Evolutionary conservation across 2,329 filamentous ascomycete genomes (phyloP).

Genomic region (Xylaria hypoxylon): DNA sequence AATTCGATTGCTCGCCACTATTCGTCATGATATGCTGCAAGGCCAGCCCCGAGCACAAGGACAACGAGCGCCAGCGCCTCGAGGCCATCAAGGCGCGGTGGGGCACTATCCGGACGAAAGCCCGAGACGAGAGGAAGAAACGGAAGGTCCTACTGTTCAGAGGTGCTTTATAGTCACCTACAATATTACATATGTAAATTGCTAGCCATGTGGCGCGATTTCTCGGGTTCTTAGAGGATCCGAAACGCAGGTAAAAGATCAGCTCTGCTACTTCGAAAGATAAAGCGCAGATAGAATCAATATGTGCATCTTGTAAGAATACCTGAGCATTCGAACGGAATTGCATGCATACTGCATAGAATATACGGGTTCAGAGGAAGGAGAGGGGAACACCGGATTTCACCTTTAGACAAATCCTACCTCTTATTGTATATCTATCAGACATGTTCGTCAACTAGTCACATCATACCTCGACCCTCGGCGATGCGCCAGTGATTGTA

Average conservation of each 20-base stretch:
- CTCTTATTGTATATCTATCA: slow-evolving; percentile 39
- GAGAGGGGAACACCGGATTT: slow-evolving; percentile 13
- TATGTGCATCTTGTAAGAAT: not conserved
- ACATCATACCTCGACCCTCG: slow-evolving; percentile 26
- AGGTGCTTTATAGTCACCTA: slow-evolving; percentile 59
- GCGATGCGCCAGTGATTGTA: slow-evolving; percentile 21
- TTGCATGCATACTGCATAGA: slow-evolving; percentile 8
- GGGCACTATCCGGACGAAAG: slow-evolving; percentile 67
- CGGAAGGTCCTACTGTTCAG: slow-evolving; percentile 64
- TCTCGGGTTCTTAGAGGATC: not conserved
- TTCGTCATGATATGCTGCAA: slow-evolving; percentile 71
- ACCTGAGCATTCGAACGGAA: not conserved
- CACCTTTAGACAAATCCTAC: slow-evolving; percentile 3
- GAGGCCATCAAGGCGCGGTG: slow-evolving; percentile 65
- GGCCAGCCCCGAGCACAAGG: slow-evolving; percentile 61
- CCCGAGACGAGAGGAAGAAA: slow-evolving; percentile 66
- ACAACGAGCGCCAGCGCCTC: slow-evolving; percentile 58
- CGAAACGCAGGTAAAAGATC: not conserved
- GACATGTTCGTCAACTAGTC: slow-evolving; percentile 23
- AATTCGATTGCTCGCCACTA: slow-evolving; percentile 66
- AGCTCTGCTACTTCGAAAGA: not conserved
- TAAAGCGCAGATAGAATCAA: not conserved
- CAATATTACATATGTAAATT: not conserved
- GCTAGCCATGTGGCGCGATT: not conserved
- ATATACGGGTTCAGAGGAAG: not conserved